Conservation (phyloP, 2,329 filamentous ascomycete species). For the Beauveria pseudobassiana region DNA sequence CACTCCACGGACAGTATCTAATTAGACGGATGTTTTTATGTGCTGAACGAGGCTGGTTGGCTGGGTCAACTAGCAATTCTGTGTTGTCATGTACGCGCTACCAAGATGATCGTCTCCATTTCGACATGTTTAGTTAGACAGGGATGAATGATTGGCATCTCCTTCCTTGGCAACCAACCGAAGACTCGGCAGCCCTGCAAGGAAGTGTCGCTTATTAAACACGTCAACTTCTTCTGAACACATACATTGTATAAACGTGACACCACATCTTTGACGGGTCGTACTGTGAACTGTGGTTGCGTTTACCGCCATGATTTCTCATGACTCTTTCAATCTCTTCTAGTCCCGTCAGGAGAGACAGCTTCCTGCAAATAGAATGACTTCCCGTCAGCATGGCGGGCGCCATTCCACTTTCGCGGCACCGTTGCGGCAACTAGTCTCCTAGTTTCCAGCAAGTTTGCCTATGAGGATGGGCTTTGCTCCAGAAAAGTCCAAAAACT, state of each 20-base stretch:
- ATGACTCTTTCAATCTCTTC: not conserved
- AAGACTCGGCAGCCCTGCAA: not conserved
- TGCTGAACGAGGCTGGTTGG: not conserved
- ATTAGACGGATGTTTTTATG: not conserved
- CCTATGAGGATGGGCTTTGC: not conserved
- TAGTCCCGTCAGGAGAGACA: no score
- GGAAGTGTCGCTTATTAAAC: not conserved
- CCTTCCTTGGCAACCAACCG: not conserved
- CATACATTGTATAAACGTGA: no score
- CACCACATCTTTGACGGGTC: no score
- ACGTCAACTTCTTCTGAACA: not conserved
- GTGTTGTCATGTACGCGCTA: not conserved
- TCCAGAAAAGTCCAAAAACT: not conserved
- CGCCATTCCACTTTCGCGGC: not conserved
- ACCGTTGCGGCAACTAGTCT: not conserved
- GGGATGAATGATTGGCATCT: not conserved
- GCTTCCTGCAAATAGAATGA: no score
- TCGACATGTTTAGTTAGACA: not conserved
- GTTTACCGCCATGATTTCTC: not conserved
- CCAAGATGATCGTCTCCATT: slow-evolving; percentile 3
- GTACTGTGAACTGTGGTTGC: not conserved
- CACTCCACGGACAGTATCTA: not conserved
- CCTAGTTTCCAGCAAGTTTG: not conserved
- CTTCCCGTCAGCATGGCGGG: not conserved
- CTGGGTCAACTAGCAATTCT: not conserved